Percentiles rank a stretch among this genome's conserved stretches.
Conservation (phyloP, 352 stramenopile genomes). For the Hyaloperonospora brassicae region DNA sequence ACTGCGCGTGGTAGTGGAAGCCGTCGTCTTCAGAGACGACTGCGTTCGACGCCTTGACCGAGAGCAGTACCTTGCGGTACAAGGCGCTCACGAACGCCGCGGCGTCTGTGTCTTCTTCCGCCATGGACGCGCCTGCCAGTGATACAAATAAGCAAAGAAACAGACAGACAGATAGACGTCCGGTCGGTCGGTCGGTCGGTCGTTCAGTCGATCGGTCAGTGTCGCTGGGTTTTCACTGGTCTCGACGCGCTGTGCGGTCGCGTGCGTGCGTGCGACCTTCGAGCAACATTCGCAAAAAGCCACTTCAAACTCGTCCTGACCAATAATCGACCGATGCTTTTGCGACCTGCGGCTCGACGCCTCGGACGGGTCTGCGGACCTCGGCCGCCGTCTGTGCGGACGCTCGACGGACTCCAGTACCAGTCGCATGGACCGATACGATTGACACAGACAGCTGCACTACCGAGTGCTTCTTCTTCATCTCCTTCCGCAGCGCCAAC, state of each 20-base stretch:
- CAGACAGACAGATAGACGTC: too few relatives aligned
- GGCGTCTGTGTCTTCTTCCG: constrained; percentile 22
- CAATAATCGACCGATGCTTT: constrained; percentile 18
- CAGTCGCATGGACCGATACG: background rate
- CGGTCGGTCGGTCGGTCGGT: too few relatives aligned
- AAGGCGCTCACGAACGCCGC: constrained; percentile 46
- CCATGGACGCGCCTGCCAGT: background rate
- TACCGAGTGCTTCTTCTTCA: too few relatives aligned
- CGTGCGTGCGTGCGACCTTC: constrained; percentile 1
- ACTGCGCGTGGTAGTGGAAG: constrained; percentile 77
- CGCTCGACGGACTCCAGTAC: background rate
- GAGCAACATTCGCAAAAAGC: background rate
- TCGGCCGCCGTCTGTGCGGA: background rate
- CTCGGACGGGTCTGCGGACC: constrained; percentile 8
- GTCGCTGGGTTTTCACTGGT: background rate
- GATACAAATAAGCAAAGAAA: too few relatives aligned
- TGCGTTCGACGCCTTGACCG: constrained; percentile 76
- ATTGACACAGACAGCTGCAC: too few relatives aligned
- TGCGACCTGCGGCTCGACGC: constrained; percentile 12
- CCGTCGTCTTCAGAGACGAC: constrained; percentile 75
- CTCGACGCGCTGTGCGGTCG: background rate
- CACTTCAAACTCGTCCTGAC: constrained; percentile 5
- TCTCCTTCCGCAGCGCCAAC: background rate
- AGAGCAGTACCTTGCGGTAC: constrained; percentile 68
- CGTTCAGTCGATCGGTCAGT: too few relatives aligned